Base-by-base conservation (phyloP, 2,329 filamentous ascomycete genomes). In the Xylaria multiplex region DNA sequence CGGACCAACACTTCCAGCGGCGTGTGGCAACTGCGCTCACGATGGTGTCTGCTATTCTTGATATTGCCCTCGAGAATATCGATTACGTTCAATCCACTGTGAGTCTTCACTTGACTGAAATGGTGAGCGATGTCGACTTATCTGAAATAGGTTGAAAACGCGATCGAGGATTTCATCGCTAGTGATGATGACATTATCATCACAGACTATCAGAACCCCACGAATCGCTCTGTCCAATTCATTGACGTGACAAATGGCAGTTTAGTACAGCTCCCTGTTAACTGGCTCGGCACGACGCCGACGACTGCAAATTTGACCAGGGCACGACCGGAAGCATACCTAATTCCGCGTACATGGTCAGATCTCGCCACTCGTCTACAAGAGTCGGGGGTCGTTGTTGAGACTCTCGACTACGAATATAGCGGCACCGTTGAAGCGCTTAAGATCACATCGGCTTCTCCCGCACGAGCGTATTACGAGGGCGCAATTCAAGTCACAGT, bases 1-100 rank as follows among this genome's bases (percentile, higher is more conserved):
- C 70, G 49, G 69, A 74, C 30, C 73, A 75, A 64, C 72, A 75
- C 48, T 75, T 74, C 57, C 72, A 73, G 65, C 65, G 73, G 11
- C 70, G 72, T 5, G 72, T 73, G 8, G 67, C 73, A 3, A 72
- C 73, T n/a, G 72, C 71, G 22, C 54, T 74, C 30, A 71, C 66
- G 22, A 74, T 74, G 73, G 69, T 73, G 6, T 62, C 71, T 45
- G 66, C 70, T 58, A 69, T 74, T 5, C 54, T 75, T n/a, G 70
- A 75, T 30, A 70, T 72, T 56, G 72, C 72, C n/a, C 59, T 62
- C 8, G 72, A 71, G 59, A 69, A 73, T 24, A 43, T 62, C 8
- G 70, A 71, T 9, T 63, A 70, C 30, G 71, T 75, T 32, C 69
- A 73, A 58, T 55, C 57, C 9, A 72, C 68, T 8, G 70, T 74